A percentile compares a stretch with the other conserved stretches of the same genome.
Conservation (phyloP, 805 yeast species). For the Candida arabinofermentans region DNA sequence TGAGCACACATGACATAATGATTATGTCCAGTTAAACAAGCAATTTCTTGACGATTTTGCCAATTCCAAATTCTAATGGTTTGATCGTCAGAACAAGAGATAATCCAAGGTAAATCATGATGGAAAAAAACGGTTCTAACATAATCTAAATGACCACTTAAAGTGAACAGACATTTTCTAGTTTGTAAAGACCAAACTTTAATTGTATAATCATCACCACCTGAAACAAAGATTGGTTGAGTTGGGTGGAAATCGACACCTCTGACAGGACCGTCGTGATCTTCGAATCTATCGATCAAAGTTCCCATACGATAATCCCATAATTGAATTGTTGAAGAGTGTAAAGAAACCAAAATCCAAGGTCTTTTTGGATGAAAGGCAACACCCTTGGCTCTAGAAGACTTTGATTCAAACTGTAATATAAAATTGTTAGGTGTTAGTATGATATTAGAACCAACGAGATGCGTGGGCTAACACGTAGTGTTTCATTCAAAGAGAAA, state of each 20-base stretch:
- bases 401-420: slow-evolving; percentile 85
- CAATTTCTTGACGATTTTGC: slow-evolving; percentile 97
- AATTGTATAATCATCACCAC: slow-evolving; percentile 94
- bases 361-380: slow-evolving; percentile 96
- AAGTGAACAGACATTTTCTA: slow-evolving; percentile 85
- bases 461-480: neutral
- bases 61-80: slow-evolving; percentile 99
- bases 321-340: slow-evolving; percentile 96
- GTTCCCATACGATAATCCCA: slow-evolving; percentile 99
- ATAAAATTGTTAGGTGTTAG: neutral
- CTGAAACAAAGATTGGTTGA: slow-evolving; percentile 94
- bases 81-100: slow-evolving; percentile 95
- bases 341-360: slow-evolving; percentile 92
- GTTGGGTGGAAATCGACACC: slow-evolving; percentile 96
- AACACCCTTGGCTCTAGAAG: slow-evolving; percentile 95
- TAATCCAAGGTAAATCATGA: slow-evolving; percentile 94
- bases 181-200: slow-evolving; percentile 95
- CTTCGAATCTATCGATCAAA: slow-evolving; percentile 91
- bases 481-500: too few relatives aligned
- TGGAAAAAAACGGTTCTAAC: slow-evolving; percentile 94
- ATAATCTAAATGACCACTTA: slow-evolving; percentile 92
- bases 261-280: slow-evolving; percentile 98
- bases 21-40: slow-evolving; percentile 95
- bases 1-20: slow-evolving; percentile 98
- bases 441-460: too few relatives aligned